Conservation (phyloP, 164 flowering plant species). For the Malania oleifera region DNA sequence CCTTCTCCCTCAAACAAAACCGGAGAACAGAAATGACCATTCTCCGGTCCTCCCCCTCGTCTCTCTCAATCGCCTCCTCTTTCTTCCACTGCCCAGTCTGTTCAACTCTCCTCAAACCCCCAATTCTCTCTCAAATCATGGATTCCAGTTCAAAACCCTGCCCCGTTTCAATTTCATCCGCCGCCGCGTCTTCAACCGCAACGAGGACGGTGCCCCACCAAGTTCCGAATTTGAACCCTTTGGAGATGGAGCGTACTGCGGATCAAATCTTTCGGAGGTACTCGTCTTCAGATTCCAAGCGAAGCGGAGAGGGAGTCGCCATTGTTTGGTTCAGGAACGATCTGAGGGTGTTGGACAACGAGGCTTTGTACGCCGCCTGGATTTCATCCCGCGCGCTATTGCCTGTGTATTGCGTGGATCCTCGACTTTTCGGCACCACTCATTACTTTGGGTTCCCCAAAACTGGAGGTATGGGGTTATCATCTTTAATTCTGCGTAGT, state of each 20-base stretch:
- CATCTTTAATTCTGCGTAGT: not conserved
- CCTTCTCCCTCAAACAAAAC: too few relatives aligned
- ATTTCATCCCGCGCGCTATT: slow-evolving; percentile 52
- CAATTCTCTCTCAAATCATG: slow-evolving; percentile 22
- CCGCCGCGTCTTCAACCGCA: too few relatives aligned
- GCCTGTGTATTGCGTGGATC: slow-evolving; percentile 89
- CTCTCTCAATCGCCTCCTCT: slow-evolving; percentile 10
- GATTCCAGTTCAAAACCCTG: slow-evolving; percentile 14
- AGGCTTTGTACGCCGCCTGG: slow-evolving; percentile 74
- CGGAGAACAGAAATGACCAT: slow-evolving; percentile 1
- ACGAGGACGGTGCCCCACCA: slow-evolving; percentile 3
- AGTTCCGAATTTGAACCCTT: slow-evolving; percentile 39
- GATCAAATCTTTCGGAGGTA: slow-evolving; percentile 50
- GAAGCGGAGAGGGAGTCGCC: slow-evolving; percentile 54
- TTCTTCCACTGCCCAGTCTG: too few relatives aligned
- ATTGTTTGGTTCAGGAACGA: slow-evolving; percentile 96
- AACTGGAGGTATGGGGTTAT: slow-evolving; percentile 69
- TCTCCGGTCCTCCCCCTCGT: slow-evolving; percentile 4
- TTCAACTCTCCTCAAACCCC: slow-evolving; percentile 3
- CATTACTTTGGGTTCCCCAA: slow-evolving; percentile 80
- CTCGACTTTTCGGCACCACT: slow-evolving; percentile 67
- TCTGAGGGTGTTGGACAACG: slow-evolving; percentile 81
- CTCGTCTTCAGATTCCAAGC: slow-evolving; percentile 23
- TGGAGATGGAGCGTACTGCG: slow-evolving; percentile 36
- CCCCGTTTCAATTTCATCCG: slow-evolving; percentile 4